phyloP scores from a whole-genome alignment of 1,139 yeast species.

The Yamadazyma taylorii region DNA sequence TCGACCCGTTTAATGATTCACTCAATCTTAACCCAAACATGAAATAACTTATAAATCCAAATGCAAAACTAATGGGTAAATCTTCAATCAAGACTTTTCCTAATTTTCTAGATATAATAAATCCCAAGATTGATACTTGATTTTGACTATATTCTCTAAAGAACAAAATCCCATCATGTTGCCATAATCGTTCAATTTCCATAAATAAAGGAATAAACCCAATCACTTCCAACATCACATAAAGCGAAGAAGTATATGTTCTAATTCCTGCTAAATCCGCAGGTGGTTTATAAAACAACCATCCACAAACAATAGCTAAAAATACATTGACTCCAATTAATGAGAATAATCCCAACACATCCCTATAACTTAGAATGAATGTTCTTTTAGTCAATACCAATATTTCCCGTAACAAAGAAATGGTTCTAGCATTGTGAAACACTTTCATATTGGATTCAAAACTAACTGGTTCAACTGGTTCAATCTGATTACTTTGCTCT shows the following conservation, averaged over 20 bases:
- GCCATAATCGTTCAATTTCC: conserved; percentile 74
- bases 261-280: conserved; percentile 67
- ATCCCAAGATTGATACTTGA: conserved; percentile 66
- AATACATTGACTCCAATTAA: conserved; percentile 55
- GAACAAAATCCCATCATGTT: conserved; percentile 64
- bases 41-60: conserved; percentile 64
- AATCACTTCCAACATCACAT: conserved; percentile 64
- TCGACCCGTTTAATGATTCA: conserved; percentile 19
- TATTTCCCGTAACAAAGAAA: conserved; percentile 47
- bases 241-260: conserved; percentile 61
- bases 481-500: conserved; percentile 3
- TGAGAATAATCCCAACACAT: conserved; percentile 54
- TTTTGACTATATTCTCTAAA: conserved; percentile 76
- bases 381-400: conserved; percentile 56
- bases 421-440: conserved; percentile 27
- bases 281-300: conserved; percentile 72
- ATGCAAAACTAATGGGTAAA: conserved; percentile 58
- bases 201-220: conserved; percentile 69
- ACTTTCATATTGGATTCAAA: conserved; percentile 25
- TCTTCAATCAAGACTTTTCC: conserved; percentile 73
- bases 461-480: conserved; percentile 11
- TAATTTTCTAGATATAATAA: conserved; percentile 63
- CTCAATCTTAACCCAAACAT: conserved; percentile 68
- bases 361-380: conserved; percentile 56
- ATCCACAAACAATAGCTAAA: conserved; percentile 65